Evolutionary conservation across 148 eudicot species (phyloP).

Genomic region (Vaccinium macrocarpon): DNA sequence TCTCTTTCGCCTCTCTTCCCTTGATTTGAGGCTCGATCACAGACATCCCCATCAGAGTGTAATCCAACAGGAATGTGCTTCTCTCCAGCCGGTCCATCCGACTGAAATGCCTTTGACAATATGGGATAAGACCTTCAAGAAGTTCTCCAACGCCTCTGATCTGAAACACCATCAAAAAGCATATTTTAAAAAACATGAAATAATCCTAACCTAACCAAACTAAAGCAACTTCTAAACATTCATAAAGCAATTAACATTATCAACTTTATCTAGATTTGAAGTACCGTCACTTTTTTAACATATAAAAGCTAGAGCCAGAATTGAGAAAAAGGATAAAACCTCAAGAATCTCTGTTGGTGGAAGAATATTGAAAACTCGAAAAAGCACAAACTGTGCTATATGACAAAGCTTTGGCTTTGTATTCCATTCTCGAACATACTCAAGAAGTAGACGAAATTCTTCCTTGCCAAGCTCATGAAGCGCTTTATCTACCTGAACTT

Average conservation of each 20-base stretch:
- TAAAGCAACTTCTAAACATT: not conserved
- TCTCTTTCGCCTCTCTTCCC: constrained; percentile 17
- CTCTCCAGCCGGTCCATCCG: constrained; percentile 87
- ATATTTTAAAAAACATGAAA: not conserved
- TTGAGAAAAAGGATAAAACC: constrained; percentile 36
- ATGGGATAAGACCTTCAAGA: constrained; percentile 90
- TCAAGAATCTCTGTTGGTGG: constrained; percentile 81
- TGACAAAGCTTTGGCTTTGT: constrained; percentile 92
- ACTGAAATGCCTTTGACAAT: constrained; percentile 89
- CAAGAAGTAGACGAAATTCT: constrained; percentile 61
- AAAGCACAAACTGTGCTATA: constrained; percentile 83
- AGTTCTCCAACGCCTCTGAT: constrained; percentile 81
- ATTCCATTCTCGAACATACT: constrained; percentile 96
- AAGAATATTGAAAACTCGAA: constrained; percentile 64
- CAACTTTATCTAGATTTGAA: not conserved
- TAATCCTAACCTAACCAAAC: not conserved
- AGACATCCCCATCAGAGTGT: constrained; percentile 85
- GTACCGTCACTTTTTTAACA: not conserved
- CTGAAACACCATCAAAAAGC: constrained; percentile 25
- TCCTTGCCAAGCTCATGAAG: constrained; percentile 66
- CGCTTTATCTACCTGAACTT: constrained; percentile 54
- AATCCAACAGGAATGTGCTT: constrained; percentile 80
- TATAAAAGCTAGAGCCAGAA: not conserved
- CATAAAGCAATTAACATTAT: not conserved
- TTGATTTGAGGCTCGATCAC: constrained; percentile 69